phyloP scores from a whole-genome alignment of 805 yeast genomes.

The Zygoascus tannicola region DNA sequence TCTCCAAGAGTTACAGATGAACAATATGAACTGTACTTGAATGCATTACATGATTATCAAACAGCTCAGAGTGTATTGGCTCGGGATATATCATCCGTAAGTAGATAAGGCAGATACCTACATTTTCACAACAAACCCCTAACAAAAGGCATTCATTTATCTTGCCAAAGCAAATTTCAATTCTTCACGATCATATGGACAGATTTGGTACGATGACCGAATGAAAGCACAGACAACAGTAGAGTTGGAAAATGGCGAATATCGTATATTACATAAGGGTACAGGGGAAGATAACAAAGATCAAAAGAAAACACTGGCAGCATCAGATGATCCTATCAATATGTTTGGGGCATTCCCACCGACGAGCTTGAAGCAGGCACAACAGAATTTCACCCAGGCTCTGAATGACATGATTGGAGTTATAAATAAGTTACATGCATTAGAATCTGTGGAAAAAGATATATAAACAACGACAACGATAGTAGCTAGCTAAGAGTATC shows the following conservation, averaged over 20 bases:
- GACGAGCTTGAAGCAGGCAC: conserved; percentile 32
- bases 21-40: conserved; percentile 7
- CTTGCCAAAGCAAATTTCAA: conserved; percentile 40
- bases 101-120: not conserved
- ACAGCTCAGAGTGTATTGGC: conserved; percentile 2
- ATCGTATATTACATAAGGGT: conserved; percentile 1
- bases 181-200: conserved; percentile 28
- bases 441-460: conserved; percentile 7
- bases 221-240: conserved; percentile 22
- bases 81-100: conserved; percentile 5
- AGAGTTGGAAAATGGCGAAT: conserved; percentile 11
- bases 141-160: conserved; percentile 35
- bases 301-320: not conserved
- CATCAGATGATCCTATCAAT: conserved; percentile 28
- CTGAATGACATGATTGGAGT: conserved; percentile 16
- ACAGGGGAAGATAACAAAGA: conserved; percentile 3
- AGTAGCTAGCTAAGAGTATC: too few relatives aligned
- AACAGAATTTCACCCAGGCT: conserved; percentile 30
- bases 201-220: conserved; percentile 34
- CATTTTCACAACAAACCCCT: not conserved
- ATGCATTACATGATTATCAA: conserved; percentile 12
- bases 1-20: too few relatives aligned
- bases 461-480: not conserved
- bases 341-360: conserved; percentile 46
- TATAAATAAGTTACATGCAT: conserved; percentile 6